phyloP scores from a whole-genome alignment of 768 basidiomycete genomes.

The Boletales sp. region DNA sequence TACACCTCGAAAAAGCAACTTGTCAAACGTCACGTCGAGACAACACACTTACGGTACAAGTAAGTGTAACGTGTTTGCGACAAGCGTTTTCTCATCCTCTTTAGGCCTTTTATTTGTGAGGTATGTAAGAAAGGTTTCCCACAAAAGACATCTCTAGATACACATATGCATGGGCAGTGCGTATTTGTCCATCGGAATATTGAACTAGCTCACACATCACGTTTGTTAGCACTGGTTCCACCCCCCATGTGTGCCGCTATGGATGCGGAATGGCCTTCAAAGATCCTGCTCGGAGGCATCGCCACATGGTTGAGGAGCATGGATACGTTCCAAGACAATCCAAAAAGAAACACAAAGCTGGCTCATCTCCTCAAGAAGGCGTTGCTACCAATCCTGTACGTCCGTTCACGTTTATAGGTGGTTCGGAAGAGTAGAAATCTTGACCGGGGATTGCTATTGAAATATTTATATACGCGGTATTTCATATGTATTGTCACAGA shows the following conservation, averaged over 20 bases:
- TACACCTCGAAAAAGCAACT: conserved; percentile 58
- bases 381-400: conserved; percentile 25
- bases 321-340: conserved; percentile 46
- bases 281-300: conserved; percentile 61
- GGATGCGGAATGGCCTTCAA: conserved; percentile 53
- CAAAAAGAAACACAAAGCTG: conserved; percentile 42
- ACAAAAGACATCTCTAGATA: conserved; percentile 56
- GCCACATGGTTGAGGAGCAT: conserved; percentile 54
- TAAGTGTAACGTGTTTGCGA: conserved; percentile 29
- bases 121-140: conserved; percentile 54
- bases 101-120: conserved; percentile 50
- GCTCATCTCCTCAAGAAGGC: conserved; percentile 26
- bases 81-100: conserved; percentile 12
- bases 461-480: conserved; percentile 10
- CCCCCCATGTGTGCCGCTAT: conserved; percentile 51
- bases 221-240: conserved; percentile 49
- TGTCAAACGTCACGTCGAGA: conserved; percentile 65
- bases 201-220: conserved; percentile 9
- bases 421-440: conserved; percentile 23
- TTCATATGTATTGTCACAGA: conserved; percentile 22
- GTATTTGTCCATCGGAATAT: conserved; percentile 15
- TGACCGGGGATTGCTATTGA: not conserved
- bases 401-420: conserved; percentile 30
- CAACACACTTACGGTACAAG: conserved; percentile 60
- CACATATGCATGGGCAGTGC: conserved; percentile 54